Base-by-base conservation (phyloP, 805 yeast species). In the Candida rishiriensis region DNA sequence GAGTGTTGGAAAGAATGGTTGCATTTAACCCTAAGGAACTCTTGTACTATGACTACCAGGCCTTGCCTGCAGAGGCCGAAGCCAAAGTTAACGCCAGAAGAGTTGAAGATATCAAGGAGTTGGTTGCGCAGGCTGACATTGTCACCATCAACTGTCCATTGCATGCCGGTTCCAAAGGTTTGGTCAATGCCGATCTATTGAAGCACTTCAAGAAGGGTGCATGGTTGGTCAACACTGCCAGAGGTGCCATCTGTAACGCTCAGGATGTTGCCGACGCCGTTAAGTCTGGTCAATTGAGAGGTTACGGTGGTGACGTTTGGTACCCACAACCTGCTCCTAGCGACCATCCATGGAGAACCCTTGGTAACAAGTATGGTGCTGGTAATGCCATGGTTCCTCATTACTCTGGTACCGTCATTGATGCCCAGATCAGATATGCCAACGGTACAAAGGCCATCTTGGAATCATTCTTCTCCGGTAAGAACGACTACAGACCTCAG, bases 351-450 rank as follows among this genome's bases (percentile, higher is more conserved):
- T 85, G 93, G 93, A 74, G 88, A 72, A 43, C 70, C 10, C 76
- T 84, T 80, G 60, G 68, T 39, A 83, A 83, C 75, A 69, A 75
- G 57, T 76, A 72, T 52, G 84, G 83, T 47, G 85, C 78, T 32
- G 91, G 91, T 52, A 85, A 86, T 56, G 91, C 90, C 42, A 84
- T 85, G 91, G 83, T 88, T 41, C 89, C 90, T 16, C 93, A 85
- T 60, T 77, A 81, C 54, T 79, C 87, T 42, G 93, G 95, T 49
- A 81, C 91, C 21, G 80, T 88, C 36, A 69, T 85, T 53, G 91
- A 85, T 63, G 91, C 95, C 32, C 93, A 85, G 69, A 69, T 71
- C 34, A 73, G 93, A 58, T 85, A 85, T 56, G 79, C 91, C 14
- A 66, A 65, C 21, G 95, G 95, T 41, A 81, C 81, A 33, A 76